Conservation (phyloP, 129 eudicot species). For the Tagetes patula region DNA sequence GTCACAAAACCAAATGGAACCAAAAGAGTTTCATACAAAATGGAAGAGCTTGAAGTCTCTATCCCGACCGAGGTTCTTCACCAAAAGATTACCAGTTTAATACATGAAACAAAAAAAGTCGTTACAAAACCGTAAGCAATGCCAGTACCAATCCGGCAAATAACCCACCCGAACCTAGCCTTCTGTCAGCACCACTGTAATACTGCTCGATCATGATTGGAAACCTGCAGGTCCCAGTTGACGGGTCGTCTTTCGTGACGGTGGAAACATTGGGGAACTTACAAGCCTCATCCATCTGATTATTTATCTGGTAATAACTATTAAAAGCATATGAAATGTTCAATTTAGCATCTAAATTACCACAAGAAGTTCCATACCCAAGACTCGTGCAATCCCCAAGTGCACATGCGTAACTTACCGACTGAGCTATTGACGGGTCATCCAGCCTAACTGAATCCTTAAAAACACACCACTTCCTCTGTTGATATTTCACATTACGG, state of each 20-base stretch:
- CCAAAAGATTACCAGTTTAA: constrained; percentile 26
- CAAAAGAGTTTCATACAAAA: constrained; percentile 28
- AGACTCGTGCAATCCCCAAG: constrained; percentile 75
- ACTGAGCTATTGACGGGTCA: constrained; percentile 47
- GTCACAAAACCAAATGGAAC: constrained; percentile 13
- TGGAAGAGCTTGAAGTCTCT: constrained; percentile 32
- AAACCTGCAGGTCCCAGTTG: constrained; percentile 57
- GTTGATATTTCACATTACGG: constrained; percentile 43
- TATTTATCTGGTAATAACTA: constrained; percentile 57
- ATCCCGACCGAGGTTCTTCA: constrained; percentile 25
- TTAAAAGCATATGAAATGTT: constrained; percentile 77
- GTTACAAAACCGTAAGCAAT: constrained; percentile 32
- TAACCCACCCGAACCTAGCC: constrained; percentile 22
- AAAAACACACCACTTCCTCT: constrained; percentile 71
- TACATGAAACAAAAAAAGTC: constrained; percentile 23
- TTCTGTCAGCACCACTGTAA: constrained; percentile 27
- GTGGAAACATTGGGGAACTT: constrained; percentile 60
- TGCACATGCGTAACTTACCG: constrained; percentile 72
- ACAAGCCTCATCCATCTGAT: constrained; percentile 65
- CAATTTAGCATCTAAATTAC: constrained; percentile 40
- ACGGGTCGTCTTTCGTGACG: constrained; percentile 53
- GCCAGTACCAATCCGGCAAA: constrained; percentile 31
- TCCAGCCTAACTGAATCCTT: constrained; percentile 45
- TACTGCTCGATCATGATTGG: constrained; percentile 51
- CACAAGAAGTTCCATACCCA: constrained; percentile 69